phyloP scores from a whole-genome alignment of 2,329 filamentous ascomycete species.

The Cephalotrichum gorgonifer region DNA sequence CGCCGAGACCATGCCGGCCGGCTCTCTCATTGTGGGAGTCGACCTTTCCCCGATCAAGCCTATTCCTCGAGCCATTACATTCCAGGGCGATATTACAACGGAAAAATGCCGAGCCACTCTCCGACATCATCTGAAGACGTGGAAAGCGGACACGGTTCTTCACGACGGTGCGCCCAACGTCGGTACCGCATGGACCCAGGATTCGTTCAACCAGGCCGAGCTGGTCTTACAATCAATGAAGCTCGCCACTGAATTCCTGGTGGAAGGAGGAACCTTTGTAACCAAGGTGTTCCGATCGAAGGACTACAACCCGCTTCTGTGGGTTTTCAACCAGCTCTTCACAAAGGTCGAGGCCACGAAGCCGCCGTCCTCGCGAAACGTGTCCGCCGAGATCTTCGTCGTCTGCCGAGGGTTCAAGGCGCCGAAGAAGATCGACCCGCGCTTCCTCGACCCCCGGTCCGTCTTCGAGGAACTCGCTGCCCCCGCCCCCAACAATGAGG shows the following conservation, averaged over 20 bases:
- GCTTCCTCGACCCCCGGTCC: slow-evolving; percentile 77
- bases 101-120: slow-evolving; percentile 92
- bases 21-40: slow-evolving; percentile 86
- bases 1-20: slow-evolving; percentile 84
- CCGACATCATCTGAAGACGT: slow-evolving; percentile 80
- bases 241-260: slow-evolving; percentile 85
- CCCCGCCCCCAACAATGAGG: slow-evolving; percentile 85
- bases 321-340: slow-evolving; percentile 98
- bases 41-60: slow-evolving; percentile 93
- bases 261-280: slow-evolving; percentile 83
- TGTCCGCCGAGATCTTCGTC: slow-evolving; percentile 97
- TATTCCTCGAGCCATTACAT: slow-evolving; percentile 86
- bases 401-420: slow-evolving; percentile 94
- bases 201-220: slow-evolving; percentile 96
- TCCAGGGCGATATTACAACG: slow-evolving; percentile 96
- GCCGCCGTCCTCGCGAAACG: slow-evolving; percentile 87
- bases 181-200: slow-evolving; percentile 94
- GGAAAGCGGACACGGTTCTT: slow-evolving; percentile 91
- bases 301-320: slow-evolving; percentile 89
- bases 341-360: slow-evolving; percentile 94
- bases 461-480: slow-evolving; percentile 90
- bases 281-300: slow-evolving; percentile 97
- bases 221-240: slow-evolving; percentile 84
- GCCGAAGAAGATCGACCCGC: slow-evolving; percentile 84
- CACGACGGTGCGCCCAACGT: slow-evolving; percentile 98